A percentile compares a stretch with the other conserved stretches of the same genome.
phyloP scores from a whole-genome alignment of 306 rosid species.

The Cicer chorassanicum region DNA sequence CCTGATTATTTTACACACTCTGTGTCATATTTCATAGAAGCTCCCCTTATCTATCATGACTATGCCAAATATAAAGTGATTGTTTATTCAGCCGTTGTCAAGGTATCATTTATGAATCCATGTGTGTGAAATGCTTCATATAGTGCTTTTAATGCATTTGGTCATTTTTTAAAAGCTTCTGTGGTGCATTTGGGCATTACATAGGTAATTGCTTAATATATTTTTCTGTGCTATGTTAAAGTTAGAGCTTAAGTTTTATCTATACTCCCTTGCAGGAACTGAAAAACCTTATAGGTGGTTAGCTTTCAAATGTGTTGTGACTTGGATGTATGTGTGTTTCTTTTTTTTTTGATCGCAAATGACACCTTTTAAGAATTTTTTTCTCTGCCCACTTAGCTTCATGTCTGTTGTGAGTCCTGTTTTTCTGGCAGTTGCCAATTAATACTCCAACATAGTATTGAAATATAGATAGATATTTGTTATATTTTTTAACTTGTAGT shows the following conservation, averaged over 20 bases:
- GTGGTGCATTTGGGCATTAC: background rate
- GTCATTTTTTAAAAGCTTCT: background rate
- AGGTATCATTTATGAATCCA: conserved; percentile 61
- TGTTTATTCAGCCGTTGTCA: conserved; percentile 97
- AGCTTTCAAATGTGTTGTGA: background rate
- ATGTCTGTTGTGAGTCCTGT: background rate
- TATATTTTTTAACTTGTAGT: background rate
- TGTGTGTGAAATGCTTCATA: background rate
- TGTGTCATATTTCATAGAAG: conserved; percentile 93
- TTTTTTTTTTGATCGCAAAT: background rate
- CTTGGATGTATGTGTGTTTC: conserved; percentile 1
- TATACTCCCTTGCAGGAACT: background rate
- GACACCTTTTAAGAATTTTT: background rate
- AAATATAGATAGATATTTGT: background rate
- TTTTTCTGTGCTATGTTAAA: background rate
- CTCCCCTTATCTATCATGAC: conserved; percentile 86
- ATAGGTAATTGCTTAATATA: background rate
- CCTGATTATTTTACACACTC: conserved; percentile 99
- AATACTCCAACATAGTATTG: background rate
- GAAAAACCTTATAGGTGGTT: background rate
- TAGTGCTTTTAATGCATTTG: background rate
- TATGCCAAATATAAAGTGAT: conserved; percentile 77
- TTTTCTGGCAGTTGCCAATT: background rate
- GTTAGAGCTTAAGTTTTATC: background rate
- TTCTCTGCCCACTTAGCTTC: background rate